These are phyloP conservation scores for Malassezia arunalokei DNA, from an alignment of 1,284 basidiomycete genomes.

Conservation along the genomic window DNA sequence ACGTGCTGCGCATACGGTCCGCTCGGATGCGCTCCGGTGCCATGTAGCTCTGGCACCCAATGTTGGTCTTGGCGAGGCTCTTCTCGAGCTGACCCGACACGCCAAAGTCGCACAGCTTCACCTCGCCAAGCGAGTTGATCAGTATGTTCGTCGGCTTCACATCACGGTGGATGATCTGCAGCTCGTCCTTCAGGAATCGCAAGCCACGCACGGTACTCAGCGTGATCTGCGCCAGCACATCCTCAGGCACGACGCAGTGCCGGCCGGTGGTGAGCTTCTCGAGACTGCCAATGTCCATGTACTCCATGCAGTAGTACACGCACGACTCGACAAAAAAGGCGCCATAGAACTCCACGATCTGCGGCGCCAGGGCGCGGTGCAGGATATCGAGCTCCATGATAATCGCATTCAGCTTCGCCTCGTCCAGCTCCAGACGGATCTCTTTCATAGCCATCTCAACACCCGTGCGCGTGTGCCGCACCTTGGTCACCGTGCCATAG, in stretches of 20 bases:
- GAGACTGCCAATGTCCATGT: conserved; percentile 89
- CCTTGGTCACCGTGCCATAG: conserved; percentile 93
- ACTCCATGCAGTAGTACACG: conserved; percentile 99
- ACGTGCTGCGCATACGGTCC: conserved; percentile 74
- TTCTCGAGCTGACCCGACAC: conserved; percentile 95
- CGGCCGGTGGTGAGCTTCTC: conserved; percentile 58
- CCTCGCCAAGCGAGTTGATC: conserved; percentile 71
- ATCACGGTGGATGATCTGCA: conserved; percentile 94
- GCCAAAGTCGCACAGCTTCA: conserved; percentile 96
- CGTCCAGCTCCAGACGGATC: conserved; percentile 92
- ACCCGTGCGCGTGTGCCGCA: conserved; percentile 82
- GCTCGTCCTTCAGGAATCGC: conserved; percentile 85
- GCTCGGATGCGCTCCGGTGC: conserved; percentile 93
- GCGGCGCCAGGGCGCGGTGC: conserved; percentile 75
- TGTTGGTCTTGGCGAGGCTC: conserved; percentile 91
- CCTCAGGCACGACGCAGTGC: conserved; percentile 58
- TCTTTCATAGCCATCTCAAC: conserved; percentile 99
- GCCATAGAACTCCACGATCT: conserved; percentile 96
- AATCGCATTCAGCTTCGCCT: conserved; percentile 85
- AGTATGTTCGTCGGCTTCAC: conserved; percentile 97
- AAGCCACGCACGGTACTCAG: conserved; percentile 75
- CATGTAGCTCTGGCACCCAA: conserved; percentile 98
- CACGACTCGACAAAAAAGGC: conserved; percentile 97
- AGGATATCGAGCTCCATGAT: conserved; percentile 97
- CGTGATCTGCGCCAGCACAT: conserved; percentile 72